Evolutionary conservation across 257 asterid species (phyloP).

Genomic region (Euphrasia confusa): DNA sequence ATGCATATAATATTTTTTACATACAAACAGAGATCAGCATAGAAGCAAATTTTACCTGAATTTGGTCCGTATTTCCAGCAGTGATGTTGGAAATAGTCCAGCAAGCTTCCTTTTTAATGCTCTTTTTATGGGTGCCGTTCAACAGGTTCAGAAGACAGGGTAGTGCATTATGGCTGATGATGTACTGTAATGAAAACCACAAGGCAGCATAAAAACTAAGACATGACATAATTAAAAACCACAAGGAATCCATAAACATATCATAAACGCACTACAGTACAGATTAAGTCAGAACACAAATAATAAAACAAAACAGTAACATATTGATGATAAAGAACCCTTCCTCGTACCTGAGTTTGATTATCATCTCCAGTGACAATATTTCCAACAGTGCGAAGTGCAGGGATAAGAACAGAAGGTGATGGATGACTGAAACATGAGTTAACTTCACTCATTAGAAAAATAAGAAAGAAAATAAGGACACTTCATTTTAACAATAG

Average conservation of each 20-base stretch:
- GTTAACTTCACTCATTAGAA: slow-evolving; percentile 18
- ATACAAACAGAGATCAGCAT: background rate
- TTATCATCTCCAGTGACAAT: background rate
- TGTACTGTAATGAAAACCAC: slow-evolving; percentile 32
- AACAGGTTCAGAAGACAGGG: slow-evolving; percentile 54
- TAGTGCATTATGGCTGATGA: slow-evolving; percentile 50
- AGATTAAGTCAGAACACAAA: background rate
- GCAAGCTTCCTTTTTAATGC: no score
- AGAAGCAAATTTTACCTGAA: slow-evolving; percentile 44
- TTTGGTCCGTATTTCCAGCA: slow-evolving; percentile 42
- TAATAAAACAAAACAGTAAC: slow-evolving; percentile 8
- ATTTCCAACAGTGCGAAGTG: slow-evolving; percentile 33
- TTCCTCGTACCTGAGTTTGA: slow-evolving; percentile 67
- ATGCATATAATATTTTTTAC: no score
- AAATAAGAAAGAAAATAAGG: background rate
- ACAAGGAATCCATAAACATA: background rate
- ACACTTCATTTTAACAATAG: background rate
- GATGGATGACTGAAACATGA: slow-evolving; percentile 65
- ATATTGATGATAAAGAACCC: background rate
- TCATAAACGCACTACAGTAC: background rate
- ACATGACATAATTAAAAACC: background rate
- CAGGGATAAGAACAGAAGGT: slow-evolving; percentile 79
- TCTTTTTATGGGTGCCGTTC: slow-evolving; percentile 54
- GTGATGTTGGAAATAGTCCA: no score
- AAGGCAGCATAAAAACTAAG: slow-evolving; percentile 9